These are phyloP conservation scores for Ceriops decandra DNA, from an alignment of 345 rosid genomes.

Conservation along the genomic window DNA sequence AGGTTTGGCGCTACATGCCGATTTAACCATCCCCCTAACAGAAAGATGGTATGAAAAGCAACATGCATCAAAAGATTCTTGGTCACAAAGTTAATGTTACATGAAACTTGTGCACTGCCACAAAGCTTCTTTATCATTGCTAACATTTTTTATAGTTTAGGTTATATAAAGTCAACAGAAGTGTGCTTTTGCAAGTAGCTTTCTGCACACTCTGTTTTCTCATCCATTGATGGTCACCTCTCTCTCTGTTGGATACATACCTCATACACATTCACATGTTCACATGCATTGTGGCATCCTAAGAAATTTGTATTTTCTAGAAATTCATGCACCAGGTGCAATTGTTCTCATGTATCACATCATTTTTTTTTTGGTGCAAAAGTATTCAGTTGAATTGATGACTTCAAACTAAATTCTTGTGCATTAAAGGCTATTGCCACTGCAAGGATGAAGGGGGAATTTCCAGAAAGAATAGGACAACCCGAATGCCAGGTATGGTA, in stretches of 20 bases:
- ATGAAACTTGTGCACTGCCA: conserved; percentile 7
- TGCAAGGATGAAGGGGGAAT: conserved; percentile 92
- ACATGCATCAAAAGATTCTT: conserved; percentile 17
- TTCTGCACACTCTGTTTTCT: neutral
- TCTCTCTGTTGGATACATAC: neutral
- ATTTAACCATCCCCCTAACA: conserved; percentile 74
- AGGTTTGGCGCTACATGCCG: conserved; percentile 75
- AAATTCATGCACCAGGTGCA: neutral
- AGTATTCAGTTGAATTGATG: conserved; percentile 4
- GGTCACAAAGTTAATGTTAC: conserved; percentile 9
- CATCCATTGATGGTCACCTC: neutral
- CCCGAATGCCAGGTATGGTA: conserved; percentile 91
- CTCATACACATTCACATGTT: neutral
- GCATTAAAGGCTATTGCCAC: conserved; percentile 78
- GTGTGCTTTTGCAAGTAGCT: conserved; percentile 2
- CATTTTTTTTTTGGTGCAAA: too few species aligned
- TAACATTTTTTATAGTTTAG: neutral
- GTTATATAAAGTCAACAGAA: neutral
- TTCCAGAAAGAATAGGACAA: conserved; percentile 91
- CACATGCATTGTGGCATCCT: neutral
- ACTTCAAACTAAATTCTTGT: conserved; percentile 22
- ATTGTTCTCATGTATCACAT: too few species aligned
- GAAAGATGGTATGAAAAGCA: conserved; percentile 69
- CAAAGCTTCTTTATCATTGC: neutral
- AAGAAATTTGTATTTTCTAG: neutral